These are phyloP conservation scores for Leccinum imitatum DNA, from an alignment of 768 basidiomycete genomes.

Conservation along the genomic window DNA sequence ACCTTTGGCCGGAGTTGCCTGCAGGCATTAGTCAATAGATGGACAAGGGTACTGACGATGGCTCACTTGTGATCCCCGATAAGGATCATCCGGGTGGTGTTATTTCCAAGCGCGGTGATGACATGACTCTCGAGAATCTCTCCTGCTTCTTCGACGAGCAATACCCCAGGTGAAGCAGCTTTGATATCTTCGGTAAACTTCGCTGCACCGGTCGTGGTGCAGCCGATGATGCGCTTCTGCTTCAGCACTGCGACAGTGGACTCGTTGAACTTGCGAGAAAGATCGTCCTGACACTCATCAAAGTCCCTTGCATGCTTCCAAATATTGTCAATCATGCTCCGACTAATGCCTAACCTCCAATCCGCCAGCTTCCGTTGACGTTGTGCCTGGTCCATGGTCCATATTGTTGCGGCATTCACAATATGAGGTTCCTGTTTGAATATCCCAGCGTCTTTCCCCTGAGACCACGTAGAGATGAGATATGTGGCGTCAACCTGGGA, in stretches of 20 bases:
- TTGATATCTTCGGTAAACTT: constrained; percentile 52
- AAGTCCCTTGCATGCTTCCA: constrained; percentile 37
- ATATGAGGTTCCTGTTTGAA: constrained; percentile 33
- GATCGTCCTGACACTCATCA: constrained; percentile 37
- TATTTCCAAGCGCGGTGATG: constrained; percentile 50
- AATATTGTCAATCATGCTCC: constrained; percentile 36
- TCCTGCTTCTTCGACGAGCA: constrained; percentile 72
- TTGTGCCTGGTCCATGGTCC: constrained; percentile 33
- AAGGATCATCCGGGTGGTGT: constrained; percentile 55
- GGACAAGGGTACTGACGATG: neutral
- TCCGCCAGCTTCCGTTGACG: constrained; percentile 29
- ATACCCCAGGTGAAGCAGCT: constrained; percentile 46
- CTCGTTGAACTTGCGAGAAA: constrained; percentile 39
- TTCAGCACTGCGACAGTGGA: constrained; percentile 36
- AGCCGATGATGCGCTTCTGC: constrained; percentile 58
- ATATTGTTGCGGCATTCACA: constrained; percentile 30
- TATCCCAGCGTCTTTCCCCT: constrained; percentile 44
- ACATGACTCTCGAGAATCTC: constrained; percentile 71
- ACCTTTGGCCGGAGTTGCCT: constrained; percentile 76
- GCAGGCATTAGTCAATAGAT: neutral
- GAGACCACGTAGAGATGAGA: constrained; percentile 48
- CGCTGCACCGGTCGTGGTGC: constrained; percentile 70
- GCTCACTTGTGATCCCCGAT: constrained; percentile 75
- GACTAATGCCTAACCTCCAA: constrained; percentile 39
- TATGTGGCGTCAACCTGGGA: constrained; percentile 37